These are phyloP conservation scores for Argentina anserina DNA, from an alignment of 306 rosid genomes.

Conservation along the genomic window DNA sequence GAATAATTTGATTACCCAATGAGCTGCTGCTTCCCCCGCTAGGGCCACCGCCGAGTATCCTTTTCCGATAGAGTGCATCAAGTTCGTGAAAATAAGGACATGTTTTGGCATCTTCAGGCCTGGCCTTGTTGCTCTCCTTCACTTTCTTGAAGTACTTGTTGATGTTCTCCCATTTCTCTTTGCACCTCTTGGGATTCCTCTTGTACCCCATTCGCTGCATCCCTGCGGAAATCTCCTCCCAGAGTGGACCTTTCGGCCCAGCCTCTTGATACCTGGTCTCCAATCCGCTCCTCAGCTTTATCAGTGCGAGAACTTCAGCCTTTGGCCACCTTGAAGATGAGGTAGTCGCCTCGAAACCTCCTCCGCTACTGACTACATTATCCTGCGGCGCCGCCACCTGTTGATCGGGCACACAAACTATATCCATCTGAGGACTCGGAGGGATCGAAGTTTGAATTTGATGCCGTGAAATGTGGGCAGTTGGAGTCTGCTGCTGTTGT, in stretches of 20 bases:
- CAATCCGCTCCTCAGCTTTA: constrained; percentile 39
- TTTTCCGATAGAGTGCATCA: constrained; percentile 32
- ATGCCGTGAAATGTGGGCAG: neutral
- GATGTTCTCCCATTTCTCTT: constrained; percentile 42
- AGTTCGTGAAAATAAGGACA: constrained; percentile 41
- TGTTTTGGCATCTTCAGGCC: constrained; percentile 40
- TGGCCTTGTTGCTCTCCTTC: constrained; percentile 36
- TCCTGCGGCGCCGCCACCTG: constrained; percentile 17
- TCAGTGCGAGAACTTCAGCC: constrained; percentile 38
- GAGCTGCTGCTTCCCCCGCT: constrained; percentile 18
- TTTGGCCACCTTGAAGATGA: constrained; percentile 53
- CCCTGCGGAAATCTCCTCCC: constrained; percentile 40
- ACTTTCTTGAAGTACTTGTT: constrained; percentile 41
- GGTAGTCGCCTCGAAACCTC: constrained; percentile 8
- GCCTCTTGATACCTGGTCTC: constrained; percentile 39
- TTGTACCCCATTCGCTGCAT: constrained; percentile 36
- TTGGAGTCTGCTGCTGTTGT: neutral
- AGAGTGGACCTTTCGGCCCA: constrained; percentile 48
- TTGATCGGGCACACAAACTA: constrained; percentile 17
- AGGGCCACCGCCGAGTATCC: constrained; percentile 21
- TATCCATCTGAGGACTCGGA: neutral
- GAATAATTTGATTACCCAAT: constrained; percentile 5
- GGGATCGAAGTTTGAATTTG: neutral
- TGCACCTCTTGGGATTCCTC: constrained; percentile 34
- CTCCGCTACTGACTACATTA: constrained; percentile 10